Conservation (phyloP, 495 filamentous ascomycete genomes). For the Aspergillus asperescens region DNA sequence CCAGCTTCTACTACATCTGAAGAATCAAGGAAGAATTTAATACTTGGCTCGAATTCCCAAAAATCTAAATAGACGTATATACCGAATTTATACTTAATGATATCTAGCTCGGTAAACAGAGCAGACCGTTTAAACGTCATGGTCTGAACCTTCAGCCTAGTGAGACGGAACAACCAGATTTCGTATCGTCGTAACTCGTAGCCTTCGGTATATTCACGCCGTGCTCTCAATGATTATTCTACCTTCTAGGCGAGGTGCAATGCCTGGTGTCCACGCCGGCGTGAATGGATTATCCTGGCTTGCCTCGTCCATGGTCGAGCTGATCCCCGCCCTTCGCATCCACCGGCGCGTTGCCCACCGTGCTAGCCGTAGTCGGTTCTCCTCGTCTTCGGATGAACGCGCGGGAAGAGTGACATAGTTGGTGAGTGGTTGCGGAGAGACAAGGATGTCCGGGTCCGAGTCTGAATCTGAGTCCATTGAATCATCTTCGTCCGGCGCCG, state of each 20-base stretch:
- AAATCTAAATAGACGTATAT: not conserved
- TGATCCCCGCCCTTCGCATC: slow-evolving; percentile 63
- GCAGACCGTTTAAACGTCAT: not conserved
- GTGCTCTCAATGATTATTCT: slow-evolving; percentile 51
- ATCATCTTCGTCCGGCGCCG: slow-evolving; percentile 20
- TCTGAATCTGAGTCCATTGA: slow-evolving; percentile 45
- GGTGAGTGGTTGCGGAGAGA: slow-evolving; percentile 28
- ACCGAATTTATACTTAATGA: not conserved
- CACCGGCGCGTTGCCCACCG: slow-evolving; percentile 64
- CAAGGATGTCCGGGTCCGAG: slow-evolving; percentile 39
- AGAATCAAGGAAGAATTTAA: too few relatives aligned
- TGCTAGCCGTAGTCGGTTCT: slow-evolving; percentile 43
- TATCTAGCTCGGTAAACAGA: not conserved
- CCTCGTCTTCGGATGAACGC: slow-evolving; percentile 35
- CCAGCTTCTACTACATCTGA: too few relatives aligned
- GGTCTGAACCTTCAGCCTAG: not conserved
- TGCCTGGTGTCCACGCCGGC: slow-evolving; percentile 72
- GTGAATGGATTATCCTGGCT: slow-evolving; percentile 49
- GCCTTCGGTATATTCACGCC: not conserved
- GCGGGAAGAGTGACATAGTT: slow-evolving; percentile 42
- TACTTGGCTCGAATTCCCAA: not conserved
- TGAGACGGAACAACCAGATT: not conserved
- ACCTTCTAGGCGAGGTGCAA: slow-evolving; percentile 71
- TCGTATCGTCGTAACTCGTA: slow-evolving; percentile 11
- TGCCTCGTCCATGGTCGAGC: slow-evolving; percentile 30